A percentile compares a stretch with the other conserved stretches of the same genome.
Evolutionary conservation across 2,329 filamentous ascomycete genomes (phyloP).

Genomic region (Diaporthe velutina): DNA sequence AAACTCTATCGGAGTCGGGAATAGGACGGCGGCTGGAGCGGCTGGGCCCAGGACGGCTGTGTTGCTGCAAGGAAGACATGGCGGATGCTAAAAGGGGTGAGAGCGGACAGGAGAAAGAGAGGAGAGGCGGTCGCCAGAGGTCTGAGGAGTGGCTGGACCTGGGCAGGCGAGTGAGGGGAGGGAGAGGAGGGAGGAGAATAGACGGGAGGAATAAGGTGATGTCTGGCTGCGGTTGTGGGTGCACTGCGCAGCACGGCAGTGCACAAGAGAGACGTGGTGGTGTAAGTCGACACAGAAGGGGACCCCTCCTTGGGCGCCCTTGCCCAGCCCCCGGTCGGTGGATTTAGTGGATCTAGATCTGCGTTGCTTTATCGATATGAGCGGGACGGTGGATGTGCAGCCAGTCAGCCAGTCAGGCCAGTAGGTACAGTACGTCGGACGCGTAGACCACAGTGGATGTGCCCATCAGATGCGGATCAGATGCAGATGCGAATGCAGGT

Average conservation of each 20-base stretch:
- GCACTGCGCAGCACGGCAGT: slow-evolving; percentile 6
- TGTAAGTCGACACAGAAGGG: slow-evolving; percentile 17
- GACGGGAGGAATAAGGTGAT: slow-evolving; percentile 31
- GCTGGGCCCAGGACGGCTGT: slow-evolving; percentile 40
- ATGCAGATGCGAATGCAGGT: slow-evolving; percentile 28
- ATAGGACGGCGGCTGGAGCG: slow-evolving; percentile 36
- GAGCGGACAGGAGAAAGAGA: slow-evolving; percentile 12
- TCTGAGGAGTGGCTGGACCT: slow-evolving; percentile 1
- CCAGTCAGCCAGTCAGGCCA: too few species aligned
- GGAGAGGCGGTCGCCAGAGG: neutral
- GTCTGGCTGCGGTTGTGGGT: slow-evolving; percentile 26
- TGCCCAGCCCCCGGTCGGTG: slow-evolving; percentile 22
- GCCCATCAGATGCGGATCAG: slow-evolving; percentile 19
- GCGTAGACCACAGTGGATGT: neutral
- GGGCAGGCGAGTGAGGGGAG: neutral
- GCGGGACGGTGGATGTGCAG: slow-evolving; percentile 7
- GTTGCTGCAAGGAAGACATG: slow-evolving; percentile 43
- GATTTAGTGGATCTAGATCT: slow-evolving; percentile 18
- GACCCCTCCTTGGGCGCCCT: slow-evolving; percentile 21
- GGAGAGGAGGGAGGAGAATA: neutral
- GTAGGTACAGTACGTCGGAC: slow-evolving; percentile 1
- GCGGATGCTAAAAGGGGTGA: slow-evolving; percentile 6
- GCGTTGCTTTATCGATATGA: slow-evolving; percentile 24
- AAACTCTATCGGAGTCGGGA: slow-evolving; percentile 38
- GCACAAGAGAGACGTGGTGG: slow-evolving; percentile 16